Conservation (phyloP, 2,329 filamentous ascomycete species). For the Elsinoe australis region DNA sequence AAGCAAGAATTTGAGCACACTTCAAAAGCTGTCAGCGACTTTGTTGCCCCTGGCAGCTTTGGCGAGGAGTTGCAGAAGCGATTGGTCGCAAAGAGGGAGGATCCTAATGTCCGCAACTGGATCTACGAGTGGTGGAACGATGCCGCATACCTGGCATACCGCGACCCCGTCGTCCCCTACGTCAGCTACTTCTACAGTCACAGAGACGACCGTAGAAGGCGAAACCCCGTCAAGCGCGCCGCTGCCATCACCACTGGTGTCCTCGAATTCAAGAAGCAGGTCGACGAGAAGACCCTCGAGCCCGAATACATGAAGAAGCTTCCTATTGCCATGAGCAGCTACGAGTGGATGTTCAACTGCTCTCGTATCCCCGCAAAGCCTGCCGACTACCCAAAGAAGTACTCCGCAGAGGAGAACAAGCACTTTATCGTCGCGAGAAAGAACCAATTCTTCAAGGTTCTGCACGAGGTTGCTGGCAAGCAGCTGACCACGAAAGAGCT, state of each 20-base stretch:
- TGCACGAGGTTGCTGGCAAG: constrained; percentile 70
- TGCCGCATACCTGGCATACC: constrained; percentile 82
- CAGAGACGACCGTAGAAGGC: constrained; percentile 79
- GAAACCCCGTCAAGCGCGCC: constrained; percentile 84
- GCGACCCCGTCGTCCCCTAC: constrained; percentile 93
- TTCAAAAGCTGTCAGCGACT: constrained; percentile 78
- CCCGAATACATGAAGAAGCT: constrained; percentile 98
- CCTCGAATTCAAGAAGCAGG: constrained; percentile 90
- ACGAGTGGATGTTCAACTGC: constrained; percentile 98
- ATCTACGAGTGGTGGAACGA: constrained; percentile 98
- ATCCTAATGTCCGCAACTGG: constrained; percentile 86
- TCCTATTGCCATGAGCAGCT: constrained; percentile 96
- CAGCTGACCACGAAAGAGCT: constrained; percentile 85
- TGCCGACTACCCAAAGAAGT: constrained; percentile 77
- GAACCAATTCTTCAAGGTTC: constrained; percentile 95
- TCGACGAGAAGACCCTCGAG: constrained; percentile 74
- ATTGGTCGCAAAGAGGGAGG: constrained; percentile 67
- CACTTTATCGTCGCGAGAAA: constrained; percentile 87
- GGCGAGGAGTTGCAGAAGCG: constrained; percentile 83
- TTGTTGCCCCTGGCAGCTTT: constrained; percentile 76
- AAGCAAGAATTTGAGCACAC: constrained; percentile 61
- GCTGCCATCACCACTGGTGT: constrained; percentile 79
- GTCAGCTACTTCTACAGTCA: constrained; percentile 99
- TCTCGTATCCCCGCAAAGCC: constrained; percentile 76
- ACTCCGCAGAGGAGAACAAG: constrained; percentile 63